Conservation (phyloP, 306 rosid species). For the Hippophae tibetana region DNA sequence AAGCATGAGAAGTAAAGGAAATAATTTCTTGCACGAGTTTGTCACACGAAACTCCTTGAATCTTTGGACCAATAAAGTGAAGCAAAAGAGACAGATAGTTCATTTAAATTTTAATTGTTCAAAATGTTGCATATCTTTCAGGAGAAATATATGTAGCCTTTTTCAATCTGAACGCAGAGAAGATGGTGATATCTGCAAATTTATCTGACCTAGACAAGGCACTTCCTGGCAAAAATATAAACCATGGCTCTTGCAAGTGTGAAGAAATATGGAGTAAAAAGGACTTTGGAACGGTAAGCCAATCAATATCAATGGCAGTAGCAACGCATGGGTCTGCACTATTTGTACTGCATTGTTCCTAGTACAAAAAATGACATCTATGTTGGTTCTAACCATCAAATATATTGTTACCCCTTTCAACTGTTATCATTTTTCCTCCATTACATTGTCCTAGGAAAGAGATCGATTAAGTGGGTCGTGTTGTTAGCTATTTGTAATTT, state of each 20-base stretch:
- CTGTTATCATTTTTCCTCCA: not conserved
- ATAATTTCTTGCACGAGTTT: not conserved
- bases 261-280: constrained; percentile 63
- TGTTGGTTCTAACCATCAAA: not conserved
- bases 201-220: constrained; percentile 39
- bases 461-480: too few relatives aligned
- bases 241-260: constrained; percentile 28
- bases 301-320: constrained; percentile 34
- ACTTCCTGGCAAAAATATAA: constrained; percentile 27
- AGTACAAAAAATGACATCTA: not conserved
- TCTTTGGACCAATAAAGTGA: too few relatives aligned
- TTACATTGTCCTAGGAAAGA: too few relatives aligned
- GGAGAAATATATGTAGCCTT: constrained; percentile 69
- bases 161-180: constrained; percentile 50
- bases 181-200: constrained; percentile 30
- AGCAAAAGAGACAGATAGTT: too few relatives aligned
- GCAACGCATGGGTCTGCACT: constrained; percentile 53
- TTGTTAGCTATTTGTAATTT: too few relatives aligned
- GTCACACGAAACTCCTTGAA: too few relatives aligned
- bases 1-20: not conserved
- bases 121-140: constrained; percentile 11
- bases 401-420: too few relatives aligned
- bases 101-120: not conserved
- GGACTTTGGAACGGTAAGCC: constrained; percentile 20
- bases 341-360: constrained; percentile 36